Evolutionary conservation across 2,329 filamentous ascomycete genomes (phyloP).

Genomic region (Trichoderma sp.): DNA sequence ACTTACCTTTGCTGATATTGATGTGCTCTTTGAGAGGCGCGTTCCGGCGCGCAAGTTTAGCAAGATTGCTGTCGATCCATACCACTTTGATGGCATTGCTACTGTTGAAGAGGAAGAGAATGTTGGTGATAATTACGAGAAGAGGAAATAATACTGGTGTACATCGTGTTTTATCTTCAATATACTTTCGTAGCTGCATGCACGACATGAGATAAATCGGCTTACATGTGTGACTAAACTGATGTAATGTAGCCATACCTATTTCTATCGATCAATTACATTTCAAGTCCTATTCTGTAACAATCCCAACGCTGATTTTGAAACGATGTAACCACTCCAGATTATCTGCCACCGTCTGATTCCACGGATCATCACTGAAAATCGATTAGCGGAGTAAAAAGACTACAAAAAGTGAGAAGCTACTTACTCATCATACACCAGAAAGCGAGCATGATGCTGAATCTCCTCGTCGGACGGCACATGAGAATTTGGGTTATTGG

Average conservation of each 20-base stretch:
- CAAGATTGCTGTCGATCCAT: neutral
- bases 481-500: neutral
- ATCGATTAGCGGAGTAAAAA: neutral
- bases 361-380: neutral
- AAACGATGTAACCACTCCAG: neutral
- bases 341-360: neutral
- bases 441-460: neutral
- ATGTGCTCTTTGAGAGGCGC: neutral
- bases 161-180: neutral
- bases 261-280: neutral
- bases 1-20: neutral
- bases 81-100: neutral
- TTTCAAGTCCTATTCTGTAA: neutral
- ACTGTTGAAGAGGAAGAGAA: neutral
- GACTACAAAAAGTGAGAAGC: neutral
- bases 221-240: neutral
- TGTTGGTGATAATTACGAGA: neutral
- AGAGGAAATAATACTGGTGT: neutral
- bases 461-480: neutral
- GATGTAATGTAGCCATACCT: neutral
- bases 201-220: neutral
- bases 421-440: neutral
- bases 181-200: neutral
- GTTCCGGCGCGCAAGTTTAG: neutral
- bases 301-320: neutral